Evolutionary conservation across 116 monocot genomes (phyloP), one percentile per base, ranked within the genome.

Genomic region (Iris pallida): DNA sequence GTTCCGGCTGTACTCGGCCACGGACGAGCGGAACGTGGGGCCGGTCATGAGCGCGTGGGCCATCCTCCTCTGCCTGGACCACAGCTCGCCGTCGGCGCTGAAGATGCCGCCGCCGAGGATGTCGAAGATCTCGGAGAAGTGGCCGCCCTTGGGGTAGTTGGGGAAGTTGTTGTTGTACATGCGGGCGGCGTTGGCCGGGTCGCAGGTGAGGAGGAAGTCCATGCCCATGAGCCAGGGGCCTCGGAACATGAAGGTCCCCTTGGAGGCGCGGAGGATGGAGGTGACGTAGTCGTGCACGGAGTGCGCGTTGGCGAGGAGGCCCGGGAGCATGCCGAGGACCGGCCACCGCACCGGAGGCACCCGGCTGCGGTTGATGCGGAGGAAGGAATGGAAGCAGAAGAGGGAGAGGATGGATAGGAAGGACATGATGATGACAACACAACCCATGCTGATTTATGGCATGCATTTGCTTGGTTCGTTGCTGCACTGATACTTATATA

Each of bases 271-370:
- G 41, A 87, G 69, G 10, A 73, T 0, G 12, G 40, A 54, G 17
- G 80, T 61, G 54, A 12, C 0, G 17, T 47, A 68, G 17, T 82
- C 84, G 41, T 81, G 80, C 30, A 86, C 16, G 47, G 65, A 54
- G 44, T 78, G 57, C 60, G 61, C 20, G 53, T 81, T 53, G 42
- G 43, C 30, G 60, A 79, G 54, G 2, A 76, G 42, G 14, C 20
- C 45, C 0, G 89, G 85, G 45, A 89, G 73, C 86, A 86, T 86
- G 57, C 90, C 80, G 8, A 83, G 11, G 14, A 86, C 8, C 0
- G 90, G 90, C 86, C 86, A 86, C 42, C 42, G 40, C 42, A 53
- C 20, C n/a, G n/a, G n/a, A n/a, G n/a, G n/a, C n/a, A n/a, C n/a
- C n/a, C n/a, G n/a, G n/a, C n/a, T n/a, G n/a, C n/a, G n/a, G n/a